phyloP scores from a whole-genome alignment of 352 stramenopile genomes.

The Pythium dissotocum region DNA sequence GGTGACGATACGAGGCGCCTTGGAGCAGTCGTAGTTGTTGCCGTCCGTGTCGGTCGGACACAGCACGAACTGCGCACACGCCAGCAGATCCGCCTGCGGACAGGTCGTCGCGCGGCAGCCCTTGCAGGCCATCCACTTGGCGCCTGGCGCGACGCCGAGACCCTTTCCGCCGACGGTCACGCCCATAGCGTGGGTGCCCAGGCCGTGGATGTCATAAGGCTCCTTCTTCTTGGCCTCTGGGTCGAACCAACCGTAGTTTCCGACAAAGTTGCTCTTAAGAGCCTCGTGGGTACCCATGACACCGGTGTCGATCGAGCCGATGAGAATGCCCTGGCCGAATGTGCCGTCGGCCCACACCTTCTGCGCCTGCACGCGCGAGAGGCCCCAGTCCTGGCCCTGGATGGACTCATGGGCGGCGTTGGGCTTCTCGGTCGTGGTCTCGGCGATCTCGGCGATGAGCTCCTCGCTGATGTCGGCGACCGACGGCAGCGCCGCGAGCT shows the following conservation, averaged over 20 bases:
- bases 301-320: conserved; percentile 37
- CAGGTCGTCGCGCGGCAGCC: conserved; percentile 29
- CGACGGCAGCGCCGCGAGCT: conserved; percentile 18
- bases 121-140: conserved; percentile 28
- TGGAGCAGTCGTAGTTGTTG: conserved; percentile 27
- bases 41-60: conserved; percentile 31
- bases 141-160: conserved; percentile 3
- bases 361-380: conserved; percentile 14
- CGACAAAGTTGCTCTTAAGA: conserved; percentile 31
- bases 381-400: conserved; percentile 16
- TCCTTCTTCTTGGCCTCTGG: conserved; percentile 23
- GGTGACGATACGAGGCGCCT: conserved; percentile 28
- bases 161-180: conserved; percentile 9
- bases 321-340: conserved; percentile 27
- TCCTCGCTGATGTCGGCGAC: conserved; percentile 28
- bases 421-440: not conserved
- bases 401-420: conserved; percentile 7
- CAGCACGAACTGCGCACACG: conserved; percentile 34
- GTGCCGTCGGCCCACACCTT: conserved; percentile 33
- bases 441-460: conserved; percentile 6
- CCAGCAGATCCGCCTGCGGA: conserved; percentile 24
- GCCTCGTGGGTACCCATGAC: conserved; percentile 30
- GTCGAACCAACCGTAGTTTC: conserved; percentile 31
- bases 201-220: conserved; percentile 26
- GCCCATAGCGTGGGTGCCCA: conserved; percentile 20